Percentiles rank a stretch among this genome's conserved stretches.
These are phyloP conservation scores for Waltergamsia citrina DNA, from an alignment of 2,329 filamentous ascomycete species.

Conservation along the genomic window DNA sequence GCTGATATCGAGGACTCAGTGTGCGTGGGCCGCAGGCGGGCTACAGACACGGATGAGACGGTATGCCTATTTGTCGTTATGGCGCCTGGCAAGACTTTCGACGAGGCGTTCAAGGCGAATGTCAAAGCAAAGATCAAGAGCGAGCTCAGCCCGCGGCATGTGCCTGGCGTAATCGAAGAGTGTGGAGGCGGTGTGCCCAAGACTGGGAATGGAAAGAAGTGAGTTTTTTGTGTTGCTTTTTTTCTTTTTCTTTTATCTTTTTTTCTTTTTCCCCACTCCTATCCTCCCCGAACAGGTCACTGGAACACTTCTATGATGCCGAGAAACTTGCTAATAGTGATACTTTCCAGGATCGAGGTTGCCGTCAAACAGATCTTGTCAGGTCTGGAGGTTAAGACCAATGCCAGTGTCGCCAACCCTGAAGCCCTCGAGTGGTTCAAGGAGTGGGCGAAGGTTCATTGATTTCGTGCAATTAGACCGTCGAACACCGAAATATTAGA, in stretches of 20 bases:
- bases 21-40: conserved; percentile 70
- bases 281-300: no score
- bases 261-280: no score
- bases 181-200: conserved; percentile 76
- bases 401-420: conserved; percentile 87
- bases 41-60: conserved; percentile 69
- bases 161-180: conserved; percentile 73
- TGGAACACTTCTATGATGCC: no score
- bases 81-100: conserved; percentile 46
- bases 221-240: conserved; percentile 23
- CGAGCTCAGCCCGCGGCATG: conserved; percentile 82
- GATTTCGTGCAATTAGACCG: conserved; percentile 2
- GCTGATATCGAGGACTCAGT: conserved; percentile 74
- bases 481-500: no score
- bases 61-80: conserved; percentile 86
- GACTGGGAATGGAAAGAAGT: conserved; percentile 95
- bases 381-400: conserved; percentile 76
- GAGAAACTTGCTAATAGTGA: no score
- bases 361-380: conserved; percentile 94
- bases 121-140: conserved; percentile 63
- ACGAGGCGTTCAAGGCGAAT: conserved; percentile 45
- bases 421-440: conserved; percentile 84
- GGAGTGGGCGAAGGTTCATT: conserved; percentile 56
- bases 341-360: conserved; percentile 72
- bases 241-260: no score